Conservation (phyloP, 805 yeast genomes). For the Candida maris region DNA sequence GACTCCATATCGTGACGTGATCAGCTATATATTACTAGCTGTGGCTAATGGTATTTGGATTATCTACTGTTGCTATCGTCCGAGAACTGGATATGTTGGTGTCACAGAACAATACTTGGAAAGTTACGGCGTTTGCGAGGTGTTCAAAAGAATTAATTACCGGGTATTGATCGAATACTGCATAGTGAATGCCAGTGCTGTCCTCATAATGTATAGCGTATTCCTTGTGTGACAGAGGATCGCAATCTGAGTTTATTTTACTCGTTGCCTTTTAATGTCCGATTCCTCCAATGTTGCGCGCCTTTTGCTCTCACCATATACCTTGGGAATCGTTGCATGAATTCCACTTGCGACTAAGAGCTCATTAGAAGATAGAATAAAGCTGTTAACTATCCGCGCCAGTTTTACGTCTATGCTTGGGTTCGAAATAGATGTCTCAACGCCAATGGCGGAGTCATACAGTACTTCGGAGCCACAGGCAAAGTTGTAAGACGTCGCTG, state of each 20-base stretch:
- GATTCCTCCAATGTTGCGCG: no score
- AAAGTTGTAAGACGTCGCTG: constrained; percentile 11
- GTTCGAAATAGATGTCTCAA: constrained; percentile 9
- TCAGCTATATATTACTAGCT: constrained; percentile 36
- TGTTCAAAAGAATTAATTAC: constrained; percentile 2
- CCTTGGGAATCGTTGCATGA: constrained; percentile 15
- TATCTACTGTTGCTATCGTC: constrained; percentile 5
- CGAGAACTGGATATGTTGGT: constrained; percentile 6
- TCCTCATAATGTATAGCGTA: constrained; percentile 9
- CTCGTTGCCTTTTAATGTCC: background rate
- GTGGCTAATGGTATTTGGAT: constrained; percentile 21
- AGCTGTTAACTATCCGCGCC: constrained; percentile 15
- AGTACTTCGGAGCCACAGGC: constrained; percentile 1
- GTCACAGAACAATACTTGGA: constrained; percentile 5
- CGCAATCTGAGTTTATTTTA: background rate
- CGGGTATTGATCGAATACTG: constrained; percentile 7
- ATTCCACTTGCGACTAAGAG: constrained; percentile 3
- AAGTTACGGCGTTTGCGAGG: background rate
- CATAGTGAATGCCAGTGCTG: constrained; percentile 6
- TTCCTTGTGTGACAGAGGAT: constrained; percentile 2
- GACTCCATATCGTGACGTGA: constrained; percentile 41
- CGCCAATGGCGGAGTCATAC: constrained; percentile 10
- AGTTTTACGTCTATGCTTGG: constrained; percentile 3
- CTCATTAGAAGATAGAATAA: constrained; percentile 6
- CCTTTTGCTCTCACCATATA: constrained; percentile 1